Evolutionary conservation across 768 basidiomycete species (phyloP).

Genomic region (Dictyophora rubrovolvata): DNA sequence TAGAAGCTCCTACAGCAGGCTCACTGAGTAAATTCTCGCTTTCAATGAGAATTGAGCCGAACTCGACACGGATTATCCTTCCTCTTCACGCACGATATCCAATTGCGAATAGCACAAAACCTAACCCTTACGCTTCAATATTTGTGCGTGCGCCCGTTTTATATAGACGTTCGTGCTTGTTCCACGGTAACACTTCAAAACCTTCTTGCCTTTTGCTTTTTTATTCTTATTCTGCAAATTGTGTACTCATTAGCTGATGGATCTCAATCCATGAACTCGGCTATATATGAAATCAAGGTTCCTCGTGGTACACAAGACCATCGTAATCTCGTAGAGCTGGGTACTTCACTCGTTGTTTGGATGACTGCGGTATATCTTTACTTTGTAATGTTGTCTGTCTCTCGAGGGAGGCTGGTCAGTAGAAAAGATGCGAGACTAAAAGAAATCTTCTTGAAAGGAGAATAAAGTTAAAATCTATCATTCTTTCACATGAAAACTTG

Average conservation of each 20-base stretch:
- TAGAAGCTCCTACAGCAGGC: conserved; percentile 34
- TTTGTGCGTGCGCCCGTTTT: conserved; percentile 19
- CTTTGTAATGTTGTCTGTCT: neutral
- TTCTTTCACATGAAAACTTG: neutral
- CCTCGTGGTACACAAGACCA: conserved; percentile 27
- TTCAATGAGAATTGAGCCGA: conserved; percentile 23
- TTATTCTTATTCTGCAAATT: neutral
- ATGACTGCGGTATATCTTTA: neutral
- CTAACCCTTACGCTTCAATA: conserved; percentile 14
- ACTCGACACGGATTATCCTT: conserved; percentile 20
- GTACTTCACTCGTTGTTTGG: conserved; percentile 18
- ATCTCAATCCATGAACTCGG: neutral
- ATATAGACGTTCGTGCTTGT: conserved; percentile 23
- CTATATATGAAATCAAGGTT: conserved; percentile 15
- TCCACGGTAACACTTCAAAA: neutral
- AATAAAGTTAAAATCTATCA: conserved; percentile 2
- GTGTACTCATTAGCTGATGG: neutral
- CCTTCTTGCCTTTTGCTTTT: neutral
- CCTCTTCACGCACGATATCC: conserved; percentile 39
- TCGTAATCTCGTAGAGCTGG: conserved; percentile 24
- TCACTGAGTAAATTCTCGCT: conserved; percentile 18
- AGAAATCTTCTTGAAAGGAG: neutral
- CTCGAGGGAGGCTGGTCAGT: neutral
- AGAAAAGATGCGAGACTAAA: neutral
- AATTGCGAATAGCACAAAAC: conserved; percentile 4